Base-by-base conservation (phyloP, 495 filamentous ascomycete genomes). In the Margaritispora aquatica region DNA sequence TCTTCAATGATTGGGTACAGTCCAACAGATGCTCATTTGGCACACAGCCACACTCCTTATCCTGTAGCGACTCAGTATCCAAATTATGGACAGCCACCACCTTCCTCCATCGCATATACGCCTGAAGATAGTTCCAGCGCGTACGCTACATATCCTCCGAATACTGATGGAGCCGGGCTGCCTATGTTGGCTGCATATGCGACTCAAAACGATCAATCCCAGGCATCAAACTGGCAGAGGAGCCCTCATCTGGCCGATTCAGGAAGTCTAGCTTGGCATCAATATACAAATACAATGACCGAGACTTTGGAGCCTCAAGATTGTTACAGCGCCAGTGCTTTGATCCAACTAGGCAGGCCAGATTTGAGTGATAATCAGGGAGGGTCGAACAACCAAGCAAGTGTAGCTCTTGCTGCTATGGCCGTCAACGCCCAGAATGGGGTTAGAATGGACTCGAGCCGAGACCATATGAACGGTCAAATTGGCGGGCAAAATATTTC, bases 41-140 rank as follows among this genome's bases (percentile, higher is more conserved):
- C 26, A 4, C 66, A 66, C 31, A 57, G 60, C 48, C 57, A 53
- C 36, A 66, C 63, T 38, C 61, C 61, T 10, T 66, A 69, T 26
- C 66, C 66, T 17, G 57, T 55, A 0, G 58, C 64, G n/a, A 66
- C 66, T 1, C 66, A 69, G 53, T 69, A 69, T 41, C 53, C 60
- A 8, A 54, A 34, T 5, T 68, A 68, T 48, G 50, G 63, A 1
- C 60, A 63, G 15, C 8, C 57, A n/a, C 20, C 63, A 22, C n/a
- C 46, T 5, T 29, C 20, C n/a, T 38, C 21, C 27, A 22, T 65
- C 9, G 26, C 53, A 17, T 68, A 68, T 36, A 58, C 57, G 5
- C 31, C 63, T 4, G 47, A 62, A 34, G 38, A 64, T 17, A 53
- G 53, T 20, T 52, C 38, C 11, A 38, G 53, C 22, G 15, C 24